phyloP scores from a whole-genome alignment of 306 rosid species.

The Quercus suber region DNA sequence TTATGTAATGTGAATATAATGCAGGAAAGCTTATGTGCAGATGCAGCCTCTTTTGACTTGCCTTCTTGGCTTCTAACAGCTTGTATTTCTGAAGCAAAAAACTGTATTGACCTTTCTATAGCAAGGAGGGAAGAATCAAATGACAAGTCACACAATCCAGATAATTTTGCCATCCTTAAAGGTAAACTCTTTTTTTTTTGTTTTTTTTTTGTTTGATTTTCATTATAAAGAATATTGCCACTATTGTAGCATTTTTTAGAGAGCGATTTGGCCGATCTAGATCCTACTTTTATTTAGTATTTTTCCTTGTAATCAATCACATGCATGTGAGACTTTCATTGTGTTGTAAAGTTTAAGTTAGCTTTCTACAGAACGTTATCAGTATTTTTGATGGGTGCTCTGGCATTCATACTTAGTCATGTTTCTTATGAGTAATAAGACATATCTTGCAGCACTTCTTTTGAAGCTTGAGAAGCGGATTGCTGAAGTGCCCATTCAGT shows the following conservation, averaged over 20 bases:
- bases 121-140: constrained; percentile 70
- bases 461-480: constrained; percentile 88
- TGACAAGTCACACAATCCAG: constrained; percentile 71
- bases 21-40: constrained; percentile 87
- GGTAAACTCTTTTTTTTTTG: constrained; percentile 35
- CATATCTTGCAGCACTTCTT: constrained; percentile 76
- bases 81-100: constrained; percentile 82
- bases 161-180: constrained; percentile 87
- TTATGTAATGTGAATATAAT: too few relatives aligned
- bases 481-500: constrained; percentile 77
- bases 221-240: constrained; percentile 10
- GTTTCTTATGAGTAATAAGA: constrained; percentile 17
- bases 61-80: constrained; percentile 86
- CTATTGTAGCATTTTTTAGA: constrained; percentile 2
- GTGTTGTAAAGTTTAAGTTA: constrained; percentile 14
- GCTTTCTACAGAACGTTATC: constrained; percentile 13
- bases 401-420: not conserved
- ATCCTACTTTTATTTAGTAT: constrained; percentile 19
- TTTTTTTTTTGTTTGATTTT: constrained; percentile 4
- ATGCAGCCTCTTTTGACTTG: constrained; percentile 96
- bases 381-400: constrained; percentile 11
- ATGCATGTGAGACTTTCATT: not conserved
- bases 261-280: constrained; percentile 3
- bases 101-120: constrained; percentile 60
- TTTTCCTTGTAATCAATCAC: constrained; percentile 15